Percentiles rank a stretch among this genome's conserved stretches.
These are phyloP conservation scores for Borovskyia barvae DNA, from an alignment of 208 protist genomes.

Conservation along the genomic window DNA sequence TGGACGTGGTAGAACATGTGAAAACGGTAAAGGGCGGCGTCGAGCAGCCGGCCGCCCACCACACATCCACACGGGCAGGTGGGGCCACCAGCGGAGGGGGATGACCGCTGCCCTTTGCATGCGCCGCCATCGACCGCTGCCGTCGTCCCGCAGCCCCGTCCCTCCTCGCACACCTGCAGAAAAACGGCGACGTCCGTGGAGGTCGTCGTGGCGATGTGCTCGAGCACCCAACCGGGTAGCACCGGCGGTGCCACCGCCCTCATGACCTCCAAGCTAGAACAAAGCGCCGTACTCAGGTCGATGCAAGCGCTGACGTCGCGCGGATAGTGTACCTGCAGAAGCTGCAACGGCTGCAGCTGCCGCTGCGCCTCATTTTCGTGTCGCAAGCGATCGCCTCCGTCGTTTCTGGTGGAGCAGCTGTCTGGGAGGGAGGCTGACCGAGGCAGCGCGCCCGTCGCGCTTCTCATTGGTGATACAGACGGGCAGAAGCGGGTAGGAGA, in stretches of 20 bases:
- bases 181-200: neutral
- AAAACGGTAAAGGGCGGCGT: conserved; percentile 13
- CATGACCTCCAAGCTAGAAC: conserved; percentile 10
- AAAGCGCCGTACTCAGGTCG: conserved; percentile 7
- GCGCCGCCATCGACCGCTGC: neutral
- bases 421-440: too few relatives aligned
- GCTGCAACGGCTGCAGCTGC: conserved; percentile 6
- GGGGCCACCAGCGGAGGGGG: neutral
- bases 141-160: neutral
- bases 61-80: conserved; percentile 27
- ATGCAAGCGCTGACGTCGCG: conserved; percentile 21
- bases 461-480: too few relatives aligned
- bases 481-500: too few relatives aligned
- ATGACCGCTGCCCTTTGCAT: neutral
- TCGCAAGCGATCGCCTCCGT: too few relatives aligned
- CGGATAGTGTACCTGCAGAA: conserved; percentile 13
- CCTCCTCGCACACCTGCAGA: conserved; percentile 1
- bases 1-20: conserved; percentile 14
- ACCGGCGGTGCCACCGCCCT: conserved; percentile 4
- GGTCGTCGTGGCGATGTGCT: conserved; percentile 4
- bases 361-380: too few relatives aligned
- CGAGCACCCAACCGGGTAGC: conserved; percentile 3
- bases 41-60: conserved; percentile 5
- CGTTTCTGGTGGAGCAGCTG: too few relatives aligned
- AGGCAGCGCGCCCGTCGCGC: too few relatives aligned